Evolutionary conservation across 768 basidiomycete genomes (phyloP).

Genomic region (Tricholoma furcatifolium): DNA sequence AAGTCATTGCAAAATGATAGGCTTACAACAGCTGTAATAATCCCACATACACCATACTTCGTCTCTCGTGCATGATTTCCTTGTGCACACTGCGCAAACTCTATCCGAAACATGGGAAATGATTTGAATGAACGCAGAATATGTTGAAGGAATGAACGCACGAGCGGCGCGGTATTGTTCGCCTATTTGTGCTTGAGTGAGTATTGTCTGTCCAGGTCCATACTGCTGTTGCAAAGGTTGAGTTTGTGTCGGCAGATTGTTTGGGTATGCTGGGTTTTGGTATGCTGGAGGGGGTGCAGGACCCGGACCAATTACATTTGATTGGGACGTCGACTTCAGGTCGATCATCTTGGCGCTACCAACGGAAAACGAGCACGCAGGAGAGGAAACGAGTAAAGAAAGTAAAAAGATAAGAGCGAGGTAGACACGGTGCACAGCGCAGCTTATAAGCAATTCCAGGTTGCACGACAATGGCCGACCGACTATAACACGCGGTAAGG

Average conservation of each 20-base stretch:
- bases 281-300: background rate
- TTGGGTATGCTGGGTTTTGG: background rate
- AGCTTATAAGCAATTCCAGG: no score
- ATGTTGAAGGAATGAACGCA: conserved; percentile 1
- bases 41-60: conserved; percentile 17
- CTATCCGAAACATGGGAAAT: background rate
- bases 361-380: no score
- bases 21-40: conserved; percentile 17
- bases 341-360: no score
- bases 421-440: no score
- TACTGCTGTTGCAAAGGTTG: background rate
- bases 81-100: conserved; percentile 15
- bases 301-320: no score
- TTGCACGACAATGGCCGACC: no score
- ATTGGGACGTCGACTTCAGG: no score
- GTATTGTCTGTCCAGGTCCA: background rate
- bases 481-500: no score
- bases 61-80: conserved; percentile 10
- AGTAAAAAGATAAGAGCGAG: no score
- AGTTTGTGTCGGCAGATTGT: background rate
- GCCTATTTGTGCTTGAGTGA: conserved; percentile 12
- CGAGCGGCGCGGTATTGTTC: conserved; percentile 16
- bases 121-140: no score
- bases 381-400: no score
- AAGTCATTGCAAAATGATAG: background rate